Percentiles rank a stretch among this genome's conserved stretches.
Conservation (phyloP, 2,329 filamentous ascomycete genomes). For the Botryosphaeria dothidea region DNA sequence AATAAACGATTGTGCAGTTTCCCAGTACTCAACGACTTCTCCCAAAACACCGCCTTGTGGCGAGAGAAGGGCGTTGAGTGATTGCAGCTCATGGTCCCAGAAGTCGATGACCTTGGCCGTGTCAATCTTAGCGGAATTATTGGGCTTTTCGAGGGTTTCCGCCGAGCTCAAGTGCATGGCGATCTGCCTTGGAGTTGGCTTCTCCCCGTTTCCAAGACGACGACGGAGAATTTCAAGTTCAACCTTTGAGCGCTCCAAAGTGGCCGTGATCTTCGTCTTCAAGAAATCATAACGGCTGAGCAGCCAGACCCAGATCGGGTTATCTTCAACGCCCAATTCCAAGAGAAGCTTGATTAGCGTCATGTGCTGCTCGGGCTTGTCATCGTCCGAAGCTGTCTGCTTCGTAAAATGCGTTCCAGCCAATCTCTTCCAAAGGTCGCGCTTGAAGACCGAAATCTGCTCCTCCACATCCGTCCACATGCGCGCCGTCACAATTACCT, state of each 20-base stretch:
- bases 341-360: conserved; percentile 84
- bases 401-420: conserved; percentile 63
- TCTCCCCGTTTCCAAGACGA: conserved; percentile 72
- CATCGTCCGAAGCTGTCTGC: conserved; percentile 47
- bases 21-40: conserved; percentile 92
- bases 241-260: conserved; percentile 81
- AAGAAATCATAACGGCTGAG: conserved; percentile 85
- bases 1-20: conserved; percentile 86
- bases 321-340: conserved; percentile 93
- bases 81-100: conserved; percentile 85
- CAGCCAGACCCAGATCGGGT: conserved; percentile 96
- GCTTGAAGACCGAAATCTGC: conserved; percentile 83
- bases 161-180: conserved; percentile 77
- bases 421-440: conserved; percentile 83
- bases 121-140: conserved; percentile 65
- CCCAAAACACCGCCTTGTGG: conserved; percentile 75
- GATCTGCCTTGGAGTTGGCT: conserved; percentile 65
- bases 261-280: conserved; percentile 78
- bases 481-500: conserved; percentile 81
- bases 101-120: conserved; percentile 79
- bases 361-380: conserved; percentile 78
- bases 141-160: conserved; percentile 45
- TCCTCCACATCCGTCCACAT: conserved; percentile 95
- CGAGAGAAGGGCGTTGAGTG: conserved; percentile 73
- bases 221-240: conserved; percentile 91